A percentile compares a stretch with the other conserved stretches of the same genome.
phyloP scores from a whole-genome alignment of 2,329 filamentous ascomycete species.

The Ascomycota sp. region DNA sequence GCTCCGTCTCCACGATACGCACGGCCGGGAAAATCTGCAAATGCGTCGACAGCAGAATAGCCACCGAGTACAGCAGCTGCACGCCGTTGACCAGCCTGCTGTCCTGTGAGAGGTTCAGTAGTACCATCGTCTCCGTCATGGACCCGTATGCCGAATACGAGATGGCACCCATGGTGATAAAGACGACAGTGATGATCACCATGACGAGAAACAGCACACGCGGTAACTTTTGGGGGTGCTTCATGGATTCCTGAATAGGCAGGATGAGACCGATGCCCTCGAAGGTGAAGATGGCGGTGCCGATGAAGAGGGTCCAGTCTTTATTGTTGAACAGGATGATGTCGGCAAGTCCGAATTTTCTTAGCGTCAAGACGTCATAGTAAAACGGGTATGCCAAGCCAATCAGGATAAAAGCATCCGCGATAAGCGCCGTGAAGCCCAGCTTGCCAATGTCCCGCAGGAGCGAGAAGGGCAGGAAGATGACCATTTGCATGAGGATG shows the following conservation, averaged over 20 bases:
- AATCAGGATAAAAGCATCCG: constrained; percentile 83
- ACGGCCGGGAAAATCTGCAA: constrained; percentile 96
- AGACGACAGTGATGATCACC: constrained; percentile 83
- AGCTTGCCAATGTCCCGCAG: constrained; percentile 95
- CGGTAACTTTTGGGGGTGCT: constrained; percentile 74
- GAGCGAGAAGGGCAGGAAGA: constrained; percentile 85
- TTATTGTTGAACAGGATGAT: constrained; percentile 78
- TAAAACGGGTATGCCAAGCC: constrained; percentile 90
- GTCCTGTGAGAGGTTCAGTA: constrained; percentile 91
- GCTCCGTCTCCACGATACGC: constrained; percentile 81
- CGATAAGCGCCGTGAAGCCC: constrained; percentile 80
- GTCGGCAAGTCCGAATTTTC: constrained; percentile 56
- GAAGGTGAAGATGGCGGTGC: constrained; percentile 96
- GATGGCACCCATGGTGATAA: constrained; percentile 75
- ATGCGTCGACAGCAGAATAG: constrained; percentile 88
- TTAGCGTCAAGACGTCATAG: constrained; percentile 76
- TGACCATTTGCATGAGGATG: constrained; percentile 84
- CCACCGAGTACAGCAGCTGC: constrained; percentile 91
- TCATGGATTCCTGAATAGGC: constrained; percentile 95
- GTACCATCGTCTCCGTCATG: constrained; percentile 84
- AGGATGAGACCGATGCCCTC: constrained; percentile 96
- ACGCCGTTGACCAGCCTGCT: constrained; percentile 88
- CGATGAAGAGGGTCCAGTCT: constrained; percentile 95
- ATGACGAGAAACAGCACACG: constrained; percentile 76
- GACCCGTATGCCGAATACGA: constrained; percentile 94